These are phyloP conservation scores for Castanea mollissima DNA, from an alignment of 306 rosid species.

Conservation along the genomic window DNA sequence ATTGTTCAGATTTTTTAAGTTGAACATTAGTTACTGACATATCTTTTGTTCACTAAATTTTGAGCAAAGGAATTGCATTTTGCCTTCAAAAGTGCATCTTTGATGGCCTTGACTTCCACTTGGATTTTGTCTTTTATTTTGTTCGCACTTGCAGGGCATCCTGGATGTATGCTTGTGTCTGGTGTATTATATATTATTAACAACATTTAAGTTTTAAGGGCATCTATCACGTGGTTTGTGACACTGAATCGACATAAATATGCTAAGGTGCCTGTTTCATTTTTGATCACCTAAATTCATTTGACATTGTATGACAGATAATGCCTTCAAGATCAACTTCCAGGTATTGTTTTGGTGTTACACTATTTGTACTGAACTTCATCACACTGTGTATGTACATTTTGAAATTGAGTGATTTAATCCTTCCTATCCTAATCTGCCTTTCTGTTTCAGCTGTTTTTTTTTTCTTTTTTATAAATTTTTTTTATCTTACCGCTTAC, in stretches of 20 bases:
- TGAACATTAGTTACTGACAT: constrained; percentile 40
- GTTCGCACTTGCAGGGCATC: not conserved
- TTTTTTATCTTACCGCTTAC: constrained; percentile 33
- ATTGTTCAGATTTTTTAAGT: constrained; percentile 25
- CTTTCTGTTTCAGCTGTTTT: constrained; percentile 3
- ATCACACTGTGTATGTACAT: too few relatives aligned
- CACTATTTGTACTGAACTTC: not conserved
- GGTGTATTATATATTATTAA: not conserved
- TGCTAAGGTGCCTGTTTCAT: constrained; percentile 6
- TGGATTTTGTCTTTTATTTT: not conserved
- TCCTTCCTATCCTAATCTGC: not conserved
- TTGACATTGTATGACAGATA: not conserved
- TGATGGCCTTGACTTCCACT: not conserved
- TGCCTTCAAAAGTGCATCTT: not conserved
- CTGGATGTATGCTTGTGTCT: not conserved
- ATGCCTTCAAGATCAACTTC: constrained; percentile 14
- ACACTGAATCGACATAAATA: not conserved
- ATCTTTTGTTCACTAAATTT: constrained; percentile 27
- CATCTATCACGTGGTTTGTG: not conserved
- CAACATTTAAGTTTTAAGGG: not conserved
- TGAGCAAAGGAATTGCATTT: constrained; percentile 24
- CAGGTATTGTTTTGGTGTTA: constrained; percentile 15
- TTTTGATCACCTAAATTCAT: not conserved
- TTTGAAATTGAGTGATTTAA: not conserved
- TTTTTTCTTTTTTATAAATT: too few relatives aligned